Evolutionary conservation across 495 filamentous ascomycete species (phyloP), one percentile per base, ranked within the genome.

Genomic region (Cladorrhinum samala): DNA sequence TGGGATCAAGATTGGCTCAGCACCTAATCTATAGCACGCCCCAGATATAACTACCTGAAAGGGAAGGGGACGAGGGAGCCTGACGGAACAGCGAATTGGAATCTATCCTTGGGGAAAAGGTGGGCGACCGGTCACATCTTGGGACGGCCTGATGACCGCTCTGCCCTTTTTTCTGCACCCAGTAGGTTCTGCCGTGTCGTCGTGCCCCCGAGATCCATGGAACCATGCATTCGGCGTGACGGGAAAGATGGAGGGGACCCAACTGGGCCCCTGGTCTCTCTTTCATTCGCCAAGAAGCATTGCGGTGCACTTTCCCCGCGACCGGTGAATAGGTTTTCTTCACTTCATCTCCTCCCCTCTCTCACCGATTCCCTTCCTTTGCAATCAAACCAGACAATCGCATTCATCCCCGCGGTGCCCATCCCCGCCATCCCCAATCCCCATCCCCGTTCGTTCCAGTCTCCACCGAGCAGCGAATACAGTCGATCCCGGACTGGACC

Each of bases 291-390:
- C 48, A 46, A 52, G 46, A 49, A 55, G 50, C 43, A 53, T 42
- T 56, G 52, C 49, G 57, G n/a, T 48, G 56, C 60, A 54, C 52
- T 52, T 60, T 60, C 57, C 61, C 56, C 57, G 57, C 52, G 60
- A 67, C 65, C 65, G 65, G 65, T 68, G 63, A 66, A 64, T 58
- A 46, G 55, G 27, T 55, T 51, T 58, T 60, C 56, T 61, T 58
- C 57, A 53, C 52, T 60, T 65, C 60, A 63, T 57, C 51, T 62
- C 57, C 52, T 58, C 53, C 17, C 47, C 42, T 33, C 52, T 43
- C 50, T 66, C 65, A 68, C 65, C 65, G 65, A 68, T 66, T 64
- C 51, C 54, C 49, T 58, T 56, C 52, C 50, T 57, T 41, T 21
- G 24, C 36, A 53, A 54, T 46, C 51, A 54, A 54, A 59, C 59